These are phyloP conservation scores for Kodamaea neixiangensis DNA, from an alignment of 805 yeast genomes.

Conservation along the genomic window DNA sequence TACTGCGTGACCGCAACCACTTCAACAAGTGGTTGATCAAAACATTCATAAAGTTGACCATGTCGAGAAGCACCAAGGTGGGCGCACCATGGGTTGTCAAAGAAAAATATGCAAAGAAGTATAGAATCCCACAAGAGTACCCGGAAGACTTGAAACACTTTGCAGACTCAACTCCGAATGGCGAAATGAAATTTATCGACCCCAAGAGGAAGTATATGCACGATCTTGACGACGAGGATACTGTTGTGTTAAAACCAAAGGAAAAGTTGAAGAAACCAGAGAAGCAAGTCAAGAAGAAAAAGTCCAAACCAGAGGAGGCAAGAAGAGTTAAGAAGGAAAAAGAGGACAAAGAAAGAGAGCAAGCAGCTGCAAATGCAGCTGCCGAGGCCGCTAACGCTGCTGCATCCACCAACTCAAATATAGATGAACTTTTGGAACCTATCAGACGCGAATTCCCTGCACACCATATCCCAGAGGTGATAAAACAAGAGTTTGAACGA, in stretches of 20 bases:
- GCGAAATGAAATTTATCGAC: conserved; percentile 22
- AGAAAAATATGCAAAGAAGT: conserved; percentile 68
- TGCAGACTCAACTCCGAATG: conserved; percentile 34
- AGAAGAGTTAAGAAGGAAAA: neutral
- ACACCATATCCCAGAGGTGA: conserved; percentile 34
- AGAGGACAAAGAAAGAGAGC: conserved; percentile 1
- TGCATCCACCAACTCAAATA: neutral
- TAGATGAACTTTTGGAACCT: conserved; percentile 5
- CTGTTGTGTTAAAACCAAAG: neutral
- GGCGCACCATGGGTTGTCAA: conserved; percentile 98
- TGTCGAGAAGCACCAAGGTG: conserved; percentile 73
- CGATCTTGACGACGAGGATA: conserved; percentile 4
- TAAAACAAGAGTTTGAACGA: conserved; percentile 18
- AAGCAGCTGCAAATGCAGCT: neutral
- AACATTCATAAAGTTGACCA: conserved; percentile 79
- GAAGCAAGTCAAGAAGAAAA: neutral
- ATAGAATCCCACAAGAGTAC: conserved; percentile 61
- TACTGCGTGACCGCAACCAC: conserved; percentile 78
- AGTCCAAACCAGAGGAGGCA: neutral
- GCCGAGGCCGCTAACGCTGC: conserved; percentile 6
- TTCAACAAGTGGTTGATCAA: conserved; percentile 90
- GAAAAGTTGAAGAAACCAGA: neutral
- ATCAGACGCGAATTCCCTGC: conserved; percentile 21
- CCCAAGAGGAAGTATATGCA: conserved; percentile 4
- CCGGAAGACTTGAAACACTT: conserved; percentile 55